phyloP scores from a whole-genome alignment of 805 yeast genomes.

The Nematodospora valgi region DNA sequence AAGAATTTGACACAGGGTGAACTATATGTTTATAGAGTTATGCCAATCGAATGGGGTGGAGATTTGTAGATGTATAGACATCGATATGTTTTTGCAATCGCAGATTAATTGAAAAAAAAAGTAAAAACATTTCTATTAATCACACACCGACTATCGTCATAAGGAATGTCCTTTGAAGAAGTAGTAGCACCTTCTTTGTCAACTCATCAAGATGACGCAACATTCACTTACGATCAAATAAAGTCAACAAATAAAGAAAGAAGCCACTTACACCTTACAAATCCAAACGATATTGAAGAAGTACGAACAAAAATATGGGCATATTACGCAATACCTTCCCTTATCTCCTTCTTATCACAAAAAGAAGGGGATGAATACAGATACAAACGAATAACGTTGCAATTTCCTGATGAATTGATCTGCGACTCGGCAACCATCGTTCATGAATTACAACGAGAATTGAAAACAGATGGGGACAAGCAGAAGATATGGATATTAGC shows the following conservation, averaged over 20 bases:
- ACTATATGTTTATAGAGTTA: conserved; percentile 46
- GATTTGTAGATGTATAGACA: conserved; percentile 8
- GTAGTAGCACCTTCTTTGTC: conserved; percentile 67
- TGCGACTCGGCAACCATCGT: conserved; percentile 75
- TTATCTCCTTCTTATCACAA: conserved; percentile 37
- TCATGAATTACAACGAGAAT: conserved; percentile 45
- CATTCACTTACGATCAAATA: conserved; percentile 48
- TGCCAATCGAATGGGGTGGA: conserved; percentile 44
- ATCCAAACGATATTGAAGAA: conserved; percentile 17
- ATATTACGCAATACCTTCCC: conserved; percentile 54
- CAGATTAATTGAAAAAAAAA: no score
- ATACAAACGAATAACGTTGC: conserved; percentile 66
- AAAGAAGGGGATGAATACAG: conserved; percentile 22
- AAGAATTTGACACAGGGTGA: conserved; percentile 40
- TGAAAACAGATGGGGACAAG: conserved; percentile 12
- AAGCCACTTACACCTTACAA: conserved; percentile 20
- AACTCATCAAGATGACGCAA: conserved; percentile 62
- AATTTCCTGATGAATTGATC: conserved; percentile 82
- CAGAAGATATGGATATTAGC: conserved; percentile 67
- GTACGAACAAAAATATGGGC: conserved; percentile 34
- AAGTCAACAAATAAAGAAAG: conserved; percentile 20
- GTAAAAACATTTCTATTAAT: not conserved
- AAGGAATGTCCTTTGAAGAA: conserved; percentile 1
- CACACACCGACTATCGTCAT: no score
- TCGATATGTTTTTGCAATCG: no score